Percentiles rank a stretch among this genome's conserved stretches.
Conservation (phyloP, 495 filamentous ascomycete genomes). For the Hypoxylon intermedium region DNA sequence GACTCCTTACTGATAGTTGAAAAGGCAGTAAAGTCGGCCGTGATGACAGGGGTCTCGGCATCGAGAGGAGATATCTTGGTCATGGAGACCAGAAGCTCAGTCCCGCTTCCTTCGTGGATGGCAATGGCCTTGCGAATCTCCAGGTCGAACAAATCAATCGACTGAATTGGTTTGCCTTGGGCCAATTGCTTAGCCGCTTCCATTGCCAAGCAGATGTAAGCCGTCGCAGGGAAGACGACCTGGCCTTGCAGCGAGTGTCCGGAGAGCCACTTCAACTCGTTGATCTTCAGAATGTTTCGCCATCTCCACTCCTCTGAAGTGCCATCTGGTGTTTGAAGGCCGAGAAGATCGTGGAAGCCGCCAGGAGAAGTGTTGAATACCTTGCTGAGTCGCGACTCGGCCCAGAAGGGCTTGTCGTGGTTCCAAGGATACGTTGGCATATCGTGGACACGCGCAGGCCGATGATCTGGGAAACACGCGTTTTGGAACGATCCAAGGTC, state of each 20-base stretch:
- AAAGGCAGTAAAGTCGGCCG: neutral
- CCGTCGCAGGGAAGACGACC: constrained; percentile 62
- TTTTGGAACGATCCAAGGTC: constrained; percentile 13
- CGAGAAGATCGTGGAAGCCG: constrained; percentile 50
- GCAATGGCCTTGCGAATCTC: neutral
- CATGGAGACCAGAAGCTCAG: neutral
- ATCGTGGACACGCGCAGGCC: constrained; percentile 32
- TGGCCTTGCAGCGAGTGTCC: constrained; percentile 51
- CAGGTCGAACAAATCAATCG: neutral
- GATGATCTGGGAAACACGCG: constrained; percentile 3
- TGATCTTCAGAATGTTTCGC: constrained; percentile 47
- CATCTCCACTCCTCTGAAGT: constrained; percentile 46
- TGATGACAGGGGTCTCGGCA: neutral
- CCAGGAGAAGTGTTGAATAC: constrained; percentile 20
- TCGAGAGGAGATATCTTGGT: neutral
- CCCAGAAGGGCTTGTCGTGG: constrained; percentile 50
- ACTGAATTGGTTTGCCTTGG: neutral
- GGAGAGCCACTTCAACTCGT: constrained; percentile 53
- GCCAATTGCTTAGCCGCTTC: constrained; percentile 46
- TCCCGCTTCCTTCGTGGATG: neutral
- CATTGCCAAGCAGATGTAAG: constrained; percentile 54
- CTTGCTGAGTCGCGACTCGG: constrained; percentile 50
- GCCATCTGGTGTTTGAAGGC: constrained; percentile 32
- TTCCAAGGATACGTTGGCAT: constrained; percentile 59
- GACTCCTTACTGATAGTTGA: neutral